Conservation (phyloP, 805 yeast species). For the Candida endomychidarum region DNA sequence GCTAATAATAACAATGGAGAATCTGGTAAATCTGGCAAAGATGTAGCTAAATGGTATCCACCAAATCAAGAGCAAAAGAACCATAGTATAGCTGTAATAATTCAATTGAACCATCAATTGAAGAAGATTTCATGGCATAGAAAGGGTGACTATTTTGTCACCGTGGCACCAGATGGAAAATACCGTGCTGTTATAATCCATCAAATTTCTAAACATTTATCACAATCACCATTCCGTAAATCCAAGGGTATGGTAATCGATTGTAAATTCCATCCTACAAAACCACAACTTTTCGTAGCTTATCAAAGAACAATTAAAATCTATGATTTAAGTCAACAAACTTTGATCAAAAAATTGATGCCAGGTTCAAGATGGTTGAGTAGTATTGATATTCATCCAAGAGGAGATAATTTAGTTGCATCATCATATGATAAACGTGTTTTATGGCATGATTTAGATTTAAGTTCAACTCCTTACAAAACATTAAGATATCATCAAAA, state of each 20-base stretch:
- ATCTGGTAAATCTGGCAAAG: slow-evolving; percentile 35
- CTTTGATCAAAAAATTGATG: slow-evolving; percentile 73
- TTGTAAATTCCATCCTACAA: slow-evolving; percentile 95
- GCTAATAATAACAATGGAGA: slow-evolving; percentile 33
- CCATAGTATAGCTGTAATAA: slow-evolving; percentile 70
- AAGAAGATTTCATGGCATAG: slow-evolving; percentile 93
- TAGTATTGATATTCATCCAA: slow-evolving; percentile 88
- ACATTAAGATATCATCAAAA: slow-evolving; percentile 91
- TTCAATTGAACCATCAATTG: slow-evolving; percentile 64
- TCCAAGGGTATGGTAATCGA: slow-evolving; percentile 93
- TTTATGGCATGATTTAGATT: slow-evolving; percentile 95
- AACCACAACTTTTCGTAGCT: slow-evolving; percentile 90
- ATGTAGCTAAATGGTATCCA: slow-evolving; percentile 78
- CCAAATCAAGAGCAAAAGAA: slow-evolving; percentile 61
- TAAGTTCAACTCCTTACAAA: slow-evolving; percentile 87
- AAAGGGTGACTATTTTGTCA: slow-evolving; percentile 94
- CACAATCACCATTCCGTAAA: slow-evolving; percentile 94
- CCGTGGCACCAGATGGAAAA: slow-evolving; percentile 93
- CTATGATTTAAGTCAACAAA: slow-evolving; percentile 87
- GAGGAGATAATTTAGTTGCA: slow-evolving; percentile 92
- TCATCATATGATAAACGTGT: slow-evolving; percentile 94
- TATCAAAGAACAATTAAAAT: slow-evolving; percentile 91
- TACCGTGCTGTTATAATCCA: slow-evolving; percentile 89
- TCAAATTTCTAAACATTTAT: slow-evolving; percentile 88
- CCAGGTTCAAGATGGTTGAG: slow-evolving; percentile 98